Percentiles rank a stretch among this genome's conserved stretches.
phyloP scores from a whole-genome alignment of 2,329 filamentous ascomycete genomes.

The Sporothrix inflata region DNA sequence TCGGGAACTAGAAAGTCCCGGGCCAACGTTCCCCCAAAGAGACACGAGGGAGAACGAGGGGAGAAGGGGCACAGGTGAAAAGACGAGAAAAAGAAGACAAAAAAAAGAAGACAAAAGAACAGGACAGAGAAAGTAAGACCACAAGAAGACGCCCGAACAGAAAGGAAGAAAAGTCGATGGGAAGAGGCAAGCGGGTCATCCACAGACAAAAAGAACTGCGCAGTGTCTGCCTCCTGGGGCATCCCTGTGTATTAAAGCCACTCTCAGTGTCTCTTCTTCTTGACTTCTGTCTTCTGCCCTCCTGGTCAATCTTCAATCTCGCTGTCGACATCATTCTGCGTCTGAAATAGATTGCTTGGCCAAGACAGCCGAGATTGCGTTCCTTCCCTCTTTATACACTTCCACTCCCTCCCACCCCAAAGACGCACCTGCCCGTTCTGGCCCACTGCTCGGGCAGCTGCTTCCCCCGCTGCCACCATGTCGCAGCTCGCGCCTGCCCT shows the following conservation, averaged over 20 bases:
- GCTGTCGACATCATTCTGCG: background rate
- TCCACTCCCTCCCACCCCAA: background rate
- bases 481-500: background rate
- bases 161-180: background rate
- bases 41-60: background rate
- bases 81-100: background rate
- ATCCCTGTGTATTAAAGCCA: background rate
- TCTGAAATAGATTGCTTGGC: slow-evolving; percentile 1
- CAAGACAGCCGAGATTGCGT: slow-evolving; percentile 7
- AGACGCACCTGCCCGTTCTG: background rate
- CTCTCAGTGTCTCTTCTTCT: background rate
- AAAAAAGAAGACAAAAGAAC: background rate
- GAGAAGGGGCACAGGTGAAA: background rate
- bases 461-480: background rate
- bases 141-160: background rate
- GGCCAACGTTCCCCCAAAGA: background rate
- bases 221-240: background rate
- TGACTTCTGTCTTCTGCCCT: background rate
- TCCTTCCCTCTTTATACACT: slow-evolving; percentile 13
- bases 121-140: background rate
- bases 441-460: slow-evolving; percentile 1
- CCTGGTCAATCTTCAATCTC: background rate
- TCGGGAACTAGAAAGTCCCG: background rate
- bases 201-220: background rate
- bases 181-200: background rate